phyloP scores from a whole-genome alignment of 2,329 filamentous ascomycete species.

The Catunica adiposa region DNA sequence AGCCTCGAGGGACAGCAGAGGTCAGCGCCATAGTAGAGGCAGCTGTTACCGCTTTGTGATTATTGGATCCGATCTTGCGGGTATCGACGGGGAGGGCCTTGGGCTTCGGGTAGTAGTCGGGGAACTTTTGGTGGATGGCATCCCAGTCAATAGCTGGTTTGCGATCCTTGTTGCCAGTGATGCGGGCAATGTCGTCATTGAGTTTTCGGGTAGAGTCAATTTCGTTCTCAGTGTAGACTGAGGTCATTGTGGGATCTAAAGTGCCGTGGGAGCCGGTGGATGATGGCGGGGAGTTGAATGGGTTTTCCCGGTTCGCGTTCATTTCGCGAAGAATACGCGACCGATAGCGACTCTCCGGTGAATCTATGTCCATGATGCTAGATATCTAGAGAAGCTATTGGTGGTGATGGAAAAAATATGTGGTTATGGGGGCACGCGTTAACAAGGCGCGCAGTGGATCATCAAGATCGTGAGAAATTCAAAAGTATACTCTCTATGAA shows the following conservation, averaged over 20 bases:
- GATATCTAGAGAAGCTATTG: slow-evolving; percentile 2
- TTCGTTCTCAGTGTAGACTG: slow-evolving; percentile 35
- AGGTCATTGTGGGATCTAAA: slow-evolving; percentile 36
- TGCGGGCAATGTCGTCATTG: slow-evolving; percentile 31
- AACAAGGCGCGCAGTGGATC: neutral
- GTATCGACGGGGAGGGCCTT: slow-evolving; percentile 18
- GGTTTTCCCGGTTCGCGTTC: slow-evolving; percentile 36
- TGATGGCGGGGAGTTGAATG: slow-evolving; percentile 41
- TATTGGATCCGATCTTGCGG: slow-evolving; percentile 1
- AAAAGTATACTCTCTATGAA: slow-evolving; percentile 12
- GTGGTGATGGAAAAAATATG: neutral
- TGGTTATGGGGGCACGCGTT: neutral
- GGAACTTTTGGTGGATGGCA: slow-evolving; percentile 33
- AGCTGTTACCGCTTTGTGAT: neutral
- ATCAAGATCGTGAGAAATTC: neutral
- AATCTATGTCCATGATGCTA: slow-evolving; percentile 26
- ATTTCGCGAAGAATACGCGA: slow-evolving; percentile 35
- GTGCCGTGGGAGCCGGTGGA: slow-evolving; percentile 42
- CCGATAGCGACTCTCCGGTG: slow-evolving; percentile 26
- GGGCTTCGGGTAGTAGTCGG: slow-evolving; percentile 32
- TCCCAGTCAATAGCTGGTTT: slow-evolving; percentile 29
- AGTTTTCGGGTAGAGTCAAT: slow-evolving; percentile 37
- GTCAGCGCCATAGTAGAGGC: slow-evolving; percentile 4
- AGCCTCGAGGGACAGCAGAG: neutral
- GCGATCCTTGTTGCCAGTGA: slow-evolving; percentile 22